Evolutionary conservation across 2,329 filamentous ascomycete species (phyloP), one percentile per base, ranked within the genome.

Genomic region (Gyromitra esculenta): DNA sequence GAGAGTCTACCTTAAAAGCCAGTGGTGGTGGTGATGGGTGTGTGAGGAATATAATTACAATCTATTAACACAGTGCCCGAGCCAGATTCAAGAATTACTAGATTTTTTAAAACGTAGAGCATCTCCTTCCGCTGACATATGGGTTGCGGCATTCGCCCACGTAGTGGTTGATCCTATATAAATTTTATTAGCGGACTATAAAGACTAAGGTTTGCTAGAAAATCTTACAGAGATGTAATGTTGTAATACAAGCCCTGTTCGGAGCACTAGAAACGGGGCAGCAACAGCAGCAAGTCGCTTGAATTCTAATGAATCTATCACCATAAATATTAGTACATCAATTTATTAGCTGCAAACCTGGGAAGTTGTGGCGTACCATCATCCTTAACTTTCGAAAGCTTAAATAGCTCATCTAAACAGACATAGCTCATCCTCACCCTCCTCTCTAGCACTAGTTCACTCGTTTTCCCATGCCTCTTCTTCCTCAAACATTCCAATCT

Each of bases 111-210:
- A 31, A 94, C 87, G 81, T 92, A 91, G 3, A 92, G 82, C 9
- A 99, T 85, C 82, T 97, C 96, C 77, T 88, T 90, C 56, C 92
- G 88, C 81, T 97, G 92, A 7, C 89, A 91, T 4, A 93, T 86
- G 0, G 95, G 95, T 82, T 96, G 92, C 3, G 96, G 96, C 90
- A 96, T 96, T 64, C 90, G 88, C 0, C 96, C 94, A 13, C 96
- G 88, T 21, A 99, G 86, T 0, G 95, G 94, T 82, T 97, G 95
- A 83, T 99, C 96, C 80, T 81, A 71, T 57, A 72, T 62, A 11
- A 45, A n/a, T 57, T n/a, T 37, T n/a, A 57, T 57, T 5, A 57
- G 41, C 71, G 13, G 9, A 8, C 39, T 48, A n/a, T 15, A 52
- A 56, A 65, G 37, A 11, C 37, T 37, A 57, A 18, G 25, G 31